Conservation (phyloP, 2,329 filamentous ascomycete species). For the Pseudogymnoascus sp. region DNA sequence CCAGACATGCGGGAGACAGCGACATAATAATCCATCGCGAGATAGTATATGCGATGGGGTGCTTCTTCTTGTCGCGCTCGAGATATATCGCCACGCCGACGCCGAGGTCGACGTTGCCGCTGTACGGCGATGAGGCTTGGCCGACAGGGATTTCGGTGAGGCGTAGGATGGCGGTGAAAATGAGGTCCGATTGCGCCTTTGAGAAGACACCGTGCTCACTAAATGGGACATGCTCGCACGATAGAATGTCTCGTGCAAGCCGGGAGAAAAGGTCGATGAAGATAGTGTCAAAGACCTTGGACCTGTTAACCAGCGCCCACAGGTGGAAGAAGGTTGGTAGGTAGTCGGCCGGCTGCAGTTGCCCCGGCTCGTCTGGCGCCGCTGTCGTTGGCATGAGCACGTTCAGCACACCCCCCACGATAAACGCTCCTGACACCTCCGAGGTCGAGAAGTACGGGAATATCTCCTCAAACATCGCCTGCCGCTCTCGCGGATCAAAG, state of each 20-base stretch:
- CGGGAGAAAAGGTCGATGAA: constrained; percentile 88
- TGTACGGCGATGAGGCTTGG: constrained; percentile 89
- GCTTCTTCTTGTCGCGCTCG: constrained; percentile 88
- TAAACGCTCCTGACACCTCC: constrained; percentile 83
- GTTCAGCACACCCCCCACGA: constrained; percentile 83
- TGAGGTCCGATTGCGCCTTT: constrained; percentile 79
- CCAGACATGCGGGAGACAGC: constrained; percentile 73
- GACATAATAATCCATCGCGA: constrained; percentile 91
- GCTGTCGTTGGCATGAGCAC: constrained; percentile 79
- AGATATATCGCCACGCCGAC: constrained; percentile 78
- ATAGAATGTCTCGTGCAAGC: constrained; percentile 74
- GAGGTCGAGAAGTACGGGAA: constrained; percentile 88
- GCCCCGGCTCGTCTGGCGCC: constrained; percentile 58
- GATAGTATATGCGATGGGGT: constrained; percentile 85
- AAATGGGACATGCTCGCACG: constrained; percentile 68
- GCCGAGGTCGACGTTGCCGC: constrained; percentile 67
- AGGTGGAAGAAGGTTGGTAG: constrained; percentile 92
- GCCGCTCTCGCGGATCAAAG: constrained; percentile 81
- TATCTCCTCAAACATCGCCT: constrained; percentile 72
- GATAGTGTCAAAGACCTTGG: constrained; percentile 75
- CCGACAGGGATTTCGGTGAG: constrained; percentile 93
- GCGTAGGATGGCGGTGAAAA: constrained; percentile 85
- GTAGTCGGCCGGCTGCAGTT: constrained; percentile 81
- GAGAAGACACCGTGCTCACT: constrained; percentile 86
- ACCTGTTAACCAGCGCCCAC: constrained; percentile 88